Evolutionary conservation across 2,329 filamentous ascomycete species (phyloP).

Genomic region (Fusarium nelsonii): DNA sequence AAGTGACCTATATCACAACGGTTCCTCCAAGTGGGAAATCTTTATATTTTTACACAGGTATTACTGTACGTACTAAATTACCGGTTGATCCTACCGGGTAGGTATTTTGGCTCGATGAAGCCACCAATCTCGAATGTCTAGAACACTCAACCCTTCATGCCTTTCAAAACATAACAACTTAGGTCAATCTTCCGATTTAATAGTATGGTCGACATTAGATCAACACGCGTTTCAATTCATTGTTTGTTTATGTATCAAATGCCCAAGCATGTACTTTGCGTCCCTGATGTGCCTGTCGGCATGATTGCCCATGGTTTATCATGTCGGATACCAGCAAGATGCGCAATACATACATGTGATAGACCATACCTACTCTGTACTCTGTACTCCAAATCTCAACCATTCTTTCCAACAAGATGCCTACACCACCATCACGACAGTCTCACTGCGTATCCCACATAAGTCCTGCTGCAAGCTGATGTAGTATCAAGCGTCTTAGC

Average conservation of each 20-base stretch:
- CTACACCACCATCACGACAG: not conserved
- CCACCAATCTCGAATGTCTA: slow-evolving; percentile 26
- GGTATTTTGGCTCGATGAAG: not conserved
- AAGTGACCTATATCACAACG: slow-evolving; percentile 1
- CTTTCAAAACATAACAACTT: not conserved
- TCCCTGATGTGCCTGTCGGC: not conserved
- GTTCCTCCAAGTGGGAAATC: not conserved
- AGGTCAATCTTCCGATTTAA: not conserved
- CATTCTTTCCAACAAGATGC: no score
- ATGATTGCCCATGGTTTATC: not conserved
- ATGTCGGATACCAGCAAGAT: not conserved
- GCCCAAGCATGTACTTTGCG: no score
- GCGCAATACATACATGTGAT: not conserved
- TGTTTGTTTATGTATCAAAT: no score
- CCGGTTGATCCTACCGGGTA: not conserved
- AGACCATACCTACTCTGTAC: no score
- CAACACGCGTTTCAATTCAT: no score
- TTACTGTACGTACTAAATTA: no score
- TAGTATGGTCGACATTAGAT: not conserved
- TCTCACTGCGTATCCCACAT: no score
- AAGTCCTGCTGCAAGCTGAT: no score
- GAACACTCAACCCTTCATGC: slow-evolving; percentile 24
- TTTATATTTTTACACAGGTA: no score
- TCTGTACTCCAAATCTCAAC: no score
- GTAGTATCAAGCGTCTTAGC: no score